phyloP scores from a whole-genome alignment of 352 stramenopile genomes.

The Hyaloperonospora brassicae region DNA sequence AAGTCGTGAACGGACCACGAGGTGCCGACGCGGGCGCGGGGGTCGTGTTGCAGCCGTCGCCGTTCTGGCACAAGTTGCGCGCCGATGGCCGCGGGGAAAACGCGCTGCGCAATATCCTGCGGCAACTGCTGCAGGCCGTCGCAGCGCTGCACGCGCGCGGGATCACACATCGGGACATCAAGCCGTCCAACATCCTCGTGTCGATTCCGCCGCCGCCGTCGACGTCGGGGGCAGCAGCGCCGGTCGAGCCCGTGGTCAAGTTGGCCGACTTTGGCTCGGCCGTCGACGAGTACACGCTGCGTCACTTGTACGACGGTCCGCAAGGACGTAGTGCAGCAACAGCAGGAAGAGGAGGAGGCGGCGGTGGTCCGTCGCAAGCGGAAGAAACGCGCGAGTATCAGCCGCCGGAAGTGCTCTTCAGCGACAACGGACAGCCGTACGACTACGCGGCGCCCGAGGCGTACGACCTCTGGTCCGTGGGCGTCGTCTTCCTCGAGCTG shows the following conservation, averaged over 20 bases:
- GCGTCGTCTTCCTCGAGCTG: slow-evolving; percentile 93
- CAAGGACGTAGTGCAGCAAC: slow-evolving; percentile 50
- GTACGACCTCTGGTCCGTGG: slow-evolving; percentile 92
- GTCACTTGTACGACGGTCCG: slow-evolving; percentile 55
- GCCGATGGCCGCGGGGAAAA: slow-evolving; percentile 41
- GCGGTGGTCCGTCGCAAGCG: slow-evolving; percentile 55
- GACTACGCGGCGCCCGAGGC: slow-evolving; percentile 47
- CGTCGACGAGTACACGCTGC: slow-evolving; percentile 66
- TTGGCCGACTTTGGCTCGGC: slow-evolving; percentile 85
- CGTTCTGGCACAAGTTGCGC: slow-evolving; percentile 73
- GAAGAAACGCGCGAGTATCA: slow-evolving; percentile 94
- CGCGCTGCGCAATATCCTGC: slow-evolving; percentile 88
- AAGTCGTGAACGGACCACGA: slow-evolving; percentile 21
- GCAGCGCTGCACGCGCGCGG: slow-evolving; percentile 83
- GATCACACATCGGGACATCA: slow-evolving; percentile 88
- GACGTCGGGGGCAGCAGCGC: slow-evolving; percentile 5
- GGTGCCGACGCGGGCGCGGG: slow-evolving; percentile 11
- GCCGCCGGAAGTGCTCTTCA: slow-evolving; percentile 87
- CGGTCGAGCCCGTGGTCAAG: slow-evolving; percentile 48
- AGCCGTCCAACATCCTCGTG: slow-evolving; percentile 77
- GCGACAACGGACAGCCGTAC: slow-evolving; percentile 46
- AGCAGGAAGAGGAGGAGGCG: slow-evolving; percentile 6
- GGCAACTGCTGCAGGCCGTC: slow-evolving; percentile 88
- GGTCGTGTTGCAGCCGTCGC: slow-evolving; percentile 64
- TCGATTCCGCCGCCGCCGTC: slow-evolving; percentile 20